A percentile compares a stretch with the other conserved stretches of the same genome.
These are phyloP conservation scores for Pyrus hybrid DNA, from an alignment of 331 rosid species.

Conservation along the genomic window DNA sequence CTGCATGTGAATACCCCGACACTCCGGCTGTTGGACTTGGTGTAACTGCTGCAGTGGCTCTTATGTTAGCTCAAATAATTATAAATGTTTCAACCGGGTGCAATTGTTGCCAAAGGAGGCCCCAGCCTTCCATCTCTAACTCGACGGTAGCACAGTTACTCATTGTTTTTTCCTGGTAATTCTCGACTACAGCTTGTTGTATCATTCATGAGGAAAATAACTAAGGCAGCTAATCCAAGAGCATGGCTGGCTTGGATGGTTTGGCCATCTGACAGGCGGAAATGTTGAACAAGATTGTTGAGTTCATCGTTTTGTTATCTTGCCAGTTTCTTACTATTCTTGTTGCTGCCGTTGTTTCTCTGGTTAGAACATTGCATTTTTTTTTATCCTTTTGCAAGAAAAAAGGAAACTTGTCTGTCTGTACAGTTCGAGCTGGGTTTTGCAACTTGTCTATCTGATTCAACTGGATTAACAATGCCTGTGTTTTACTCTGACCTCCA, in stretches of 20 bases:
- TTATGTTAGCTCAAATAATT: constrained; percentile 45
- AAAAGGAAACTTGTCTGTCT: too few relatives aligned
- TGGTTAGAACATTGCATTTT: too few relatives aligned
- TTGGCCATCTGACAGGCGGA: background rate
- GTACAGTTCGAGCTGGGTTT: too few relatives aligned
- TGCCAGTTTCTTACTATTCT: background rate
- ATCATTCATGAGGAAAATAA: too few relatives aligned
- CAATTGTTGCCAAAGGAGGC: constrained; percentile 53
- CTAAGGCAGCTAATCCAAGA: background rate
- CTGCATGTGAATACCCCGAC: constrained; percentile 46
- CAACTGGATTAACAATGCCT: background rate
- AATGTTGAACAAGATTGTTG: background rate
- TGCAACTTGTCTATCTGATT: background rate
- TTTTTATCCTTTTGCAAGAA: too few relatives aligned
- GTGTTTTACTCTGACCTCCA: background rate
- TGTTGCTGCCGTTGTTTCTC: too few relatives aligned
- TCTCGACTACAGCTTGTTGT: background rate
- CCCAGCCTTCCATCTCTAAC: constrained; percentile 38
- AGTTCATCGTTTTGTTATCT: background rate
- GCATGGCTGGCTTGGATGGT: background rate
- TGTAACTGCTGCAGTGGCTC: too few relatives aligned
- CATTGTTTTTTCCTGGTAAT: constrained; percentile 77
- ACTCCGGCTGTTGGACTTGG: constrained; percentile 82
- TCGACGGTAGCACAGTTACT: constrained; percentile 57
- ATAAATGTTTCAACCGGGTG: constrained; percentile 68